phyloP scores from a whole-genome alignment of 345 rosid species.

The Bretschneidera sinensis region DNA sequence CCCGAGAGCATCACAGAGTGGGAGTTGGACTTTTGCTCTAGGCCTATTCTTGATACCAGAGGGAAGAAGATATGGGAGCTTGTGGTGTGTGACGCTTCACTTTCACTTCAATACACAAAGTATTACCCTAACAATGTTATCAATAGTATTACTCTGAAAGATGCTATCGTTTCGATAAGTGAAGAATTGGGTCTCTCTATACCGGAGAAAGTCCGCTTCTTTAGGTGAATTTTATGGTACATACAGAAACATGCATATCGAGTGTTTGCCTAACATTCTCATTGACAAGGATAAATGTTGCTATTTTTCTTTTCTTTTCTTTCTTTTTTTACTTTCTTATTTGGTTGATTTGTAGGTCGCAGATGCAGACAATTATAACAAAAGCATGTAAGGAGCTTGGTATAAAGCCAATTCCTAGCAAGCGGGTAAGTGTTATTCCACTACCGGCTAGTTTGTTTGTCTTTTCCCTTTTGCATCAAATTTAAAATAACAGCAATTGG shows the following conservation, averaged over 20 bases:
- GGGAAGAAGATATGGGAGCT: slow-evolving; percentile 97
- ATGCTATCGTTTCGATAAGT: slow-evolving; percentile 57
- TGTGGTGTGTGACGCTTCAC: slow-evolving; percentile 79
- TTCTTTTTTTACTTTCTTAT: neutral
- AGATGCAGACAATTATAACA: slow-evolving; percentile 91
- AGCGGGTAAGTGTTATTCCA: slow-evolving; percentile 51
- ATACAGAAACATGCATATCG: neutral
- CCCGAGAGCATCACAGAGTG: slow-evolving; percentile 72
- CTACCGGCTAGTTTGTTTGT: neutral
- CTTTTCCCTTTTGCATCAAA: slow-evolving; percentile 1
- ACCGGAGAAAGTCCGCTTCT: slow-evolving; percentile 75
- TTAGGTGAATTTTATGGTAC: slow-evolving; percentile 42
- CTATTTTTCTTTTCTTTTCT: neutral
- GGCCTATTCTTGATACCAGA: slow-evolving; percentile 82
- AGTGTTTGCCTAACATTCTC: neutral
- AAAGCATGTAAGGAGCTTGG: slow-evolving; percentile 82
- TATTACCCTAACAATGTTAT: slow-evolving; percentile 89
- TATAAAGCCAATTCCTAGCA: slow-evolving; percentile 78
- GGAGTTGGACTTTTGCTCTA: slow-evolving; percentile 94
- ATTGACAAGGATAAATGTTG: neutral
- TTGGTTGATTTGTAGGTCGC: slow-evolving; percentile 57
- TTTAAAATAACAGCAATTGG: neutral
- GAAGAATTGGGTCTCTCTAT: slow-evolving; percentile 72
- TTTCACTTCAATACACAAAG: slow-evolving; percentile 82
- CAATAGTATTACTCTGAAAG: slow-evolving; percentile 81